Conservation (phyloP, 2,329 filamentous ascomycete genomes). For the Neofusicoccum umdonicola region DNA sequence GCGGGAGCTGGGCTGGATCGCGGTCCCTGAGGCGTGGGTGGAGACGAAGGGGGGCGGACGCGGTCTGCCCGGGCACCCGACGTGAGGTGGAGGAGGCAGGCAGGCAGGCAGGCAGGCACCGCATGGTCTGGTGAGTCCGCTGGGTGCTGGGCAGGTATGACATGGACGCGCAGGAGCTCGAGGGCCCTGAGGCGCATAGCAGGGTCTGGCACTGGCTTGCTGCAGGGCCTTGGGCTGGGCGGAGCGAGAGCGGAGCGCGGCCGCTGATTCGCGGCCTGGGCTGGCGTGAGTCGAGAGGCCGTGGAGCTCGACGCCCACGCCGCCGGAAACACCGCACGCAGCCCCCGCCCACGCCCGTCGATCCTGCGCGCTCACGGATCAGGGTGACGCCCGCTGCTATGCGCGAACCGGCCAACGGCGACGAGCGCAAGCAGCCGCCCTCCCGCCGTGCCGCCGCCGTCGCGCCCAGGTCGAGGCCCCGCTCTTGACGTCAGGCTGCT, state of each 20-base stretch:
- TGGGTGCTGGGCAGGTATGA: neutral
- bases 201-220: neutral
- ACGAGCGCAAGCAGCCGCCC: neutral
- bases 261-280: neutral
- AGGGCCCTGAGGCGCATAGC: neutral
- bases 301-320: neutral
- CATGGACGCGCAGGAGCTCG: neutral
- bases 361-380: neutral
- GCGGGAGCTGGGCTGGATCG: neutral
- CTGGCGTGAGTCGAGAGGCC: neutral
- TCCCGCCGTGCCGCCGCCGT: neutral
- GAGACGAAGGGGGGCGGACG: neutral
- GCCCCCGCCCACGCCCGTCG: neutral
- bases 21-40: neutral
- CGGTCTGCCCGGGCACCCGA: neutral
- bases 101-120: neutral
- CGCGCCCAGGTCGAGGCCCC: neutral
- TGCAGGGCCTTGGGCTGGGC: neutral
- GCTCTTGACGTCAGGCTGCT: neutral
- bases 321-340: slow-evolving; percentile 1
- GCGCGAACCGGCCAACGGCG: no score
- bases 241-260: neutral
- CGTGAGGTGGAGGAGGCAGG: neutral
- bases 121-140: neutral
- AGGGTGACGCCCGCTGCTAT: no score